Evolutionary conservation across 106 monocot species (phyloP).

Genomic region (Platanthera guangdongensis): DNA sequence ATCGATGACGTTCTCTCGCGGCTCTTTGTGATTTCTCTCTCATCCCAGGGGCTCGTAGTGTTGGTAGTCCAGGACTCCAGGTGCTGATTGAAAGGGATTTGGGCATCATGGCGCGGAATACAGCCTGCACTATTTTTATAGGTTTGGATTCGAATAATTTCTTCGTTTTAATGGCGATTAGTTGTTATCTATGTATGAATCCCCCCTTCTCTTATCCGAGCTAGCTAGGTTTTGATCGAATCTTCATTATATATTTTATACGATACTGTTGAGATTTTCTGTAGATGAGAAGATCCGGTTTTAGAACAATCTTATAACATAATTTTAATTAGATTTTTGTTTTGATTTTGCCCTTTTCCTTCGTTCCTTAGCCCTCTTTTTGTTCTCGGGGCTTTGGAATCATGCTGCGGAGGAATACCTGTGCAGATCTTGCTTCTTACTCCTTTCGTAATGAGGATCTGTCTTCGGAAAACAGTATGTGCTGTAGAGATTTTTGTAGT

Average conservation of each 20-base stretch:
- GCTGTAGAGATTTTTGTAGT: no score
- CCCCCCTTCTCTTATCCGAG: not conserved
- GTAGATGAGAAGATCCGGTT: not conserved
- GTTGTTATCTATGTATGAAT: not conserved
- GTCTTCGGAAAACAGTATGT: no score
- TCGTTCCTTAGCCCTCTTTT: not conserved
- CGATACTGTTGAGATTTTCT: not conserved
- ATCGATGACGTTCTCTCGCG: no score
- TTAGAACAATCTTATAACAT: not conserved
- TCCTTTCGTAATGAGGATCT: not conserved
- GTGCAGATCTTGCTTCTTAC: not conserved
- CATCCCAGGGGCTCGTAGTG: no score
- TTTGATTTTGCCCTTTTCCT: not conserved
- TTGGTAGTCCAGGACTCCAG: no score
- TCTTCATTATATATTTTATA: not conserved
- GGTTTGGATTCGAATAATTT: not conserved
- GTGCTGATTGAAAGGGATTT: not conserved
- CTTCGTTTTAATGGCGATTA: not conserved
- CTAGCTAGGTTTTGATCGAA: not conserved
- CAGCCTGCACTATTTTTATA: conserved; percentile 7
- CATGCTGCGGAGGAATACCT: no score
- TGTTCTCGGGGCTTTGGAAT: no score
- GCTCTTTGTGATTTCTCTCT: not conserved
- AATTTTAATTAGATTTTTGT: not conserved
- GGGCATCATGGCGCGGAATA: conserved; percentile 4